Evolutionary conservation across 192 early-diverging fungal genomes (phyloP).

Genomic region (Gaertneriomyces semiglobifer): DNA sequence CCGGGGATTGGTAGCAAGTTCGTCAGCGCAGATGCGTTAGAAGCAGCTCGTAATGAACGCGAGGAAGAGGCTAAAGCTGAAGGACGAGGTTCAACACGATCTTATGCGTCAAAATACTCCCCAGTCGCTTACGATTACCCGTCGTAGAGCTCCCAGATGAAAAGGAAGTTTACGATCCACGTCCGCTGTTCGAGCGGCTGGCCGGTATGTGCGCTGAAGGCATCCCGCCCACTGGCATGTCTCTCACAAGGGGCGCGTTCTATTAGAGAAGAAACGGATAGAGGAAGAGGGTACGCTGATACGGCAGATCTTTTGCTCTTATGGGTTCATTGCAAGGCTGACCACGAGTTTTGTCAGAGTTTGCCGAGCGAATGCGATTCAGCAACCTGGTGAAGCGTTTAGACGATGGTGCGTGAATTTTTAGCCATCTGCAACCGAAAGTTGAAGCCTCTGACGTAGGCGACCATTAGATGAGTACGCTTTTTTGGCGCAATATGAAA

Average conservation of each 20-base stretch:
- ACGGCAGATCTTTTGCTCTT: neutral
- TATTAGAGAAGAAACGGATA: slow-evolving; percentile 19
- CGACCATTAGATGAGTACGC: slow-evolving; percentile 16
- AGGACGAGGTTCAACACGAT: slow-evolving; percentile 9
- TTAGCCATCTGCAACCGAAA: neutral
- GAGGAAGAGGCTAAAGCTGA: slow-evolving; percentile 17
- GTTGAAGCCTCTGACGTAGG: neutral
- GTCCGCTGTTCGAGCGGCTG: slow-evolving; percentile 21
- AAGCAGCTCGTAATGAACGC: slow-evolving; percentile 9
- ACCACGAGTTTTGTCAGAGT: slow-evolving; percentile 9
- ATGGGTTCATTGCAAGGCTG: neutral
- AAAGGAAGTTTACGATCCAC: slow-evolving; percentile 16
- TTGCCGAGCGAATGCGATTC: slow-evolving; percentile 25
- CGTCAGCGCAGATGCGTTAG: slow-evolving; percentile 5
- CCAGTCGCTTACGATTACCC: neutral
- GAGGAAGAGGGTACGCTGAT: slow-evolving; percentile 17
- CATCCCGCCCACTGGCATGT: too few species aligned
- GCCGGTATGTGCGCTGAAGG: slow-evolving; percentile 15
- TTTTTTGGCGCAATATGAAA: slow-evolving; percentile 11
- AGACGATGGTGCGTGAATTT: slow-evolving; percentile 18
- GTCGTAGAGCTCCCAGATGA: neutral
- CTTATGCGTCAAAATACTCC: neutral
- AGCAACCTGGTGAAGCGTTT: slow-evolving; percentile 17
- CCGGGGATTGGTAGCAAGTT: slow-evolving; percentile 23
- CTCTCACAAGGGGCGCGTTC: too few species aligned